These are phyloP conservation scores for Tetrahymena borealis DNA, from an alignment of 73 alveolate species.

Conservation along the genomic window DNA sequence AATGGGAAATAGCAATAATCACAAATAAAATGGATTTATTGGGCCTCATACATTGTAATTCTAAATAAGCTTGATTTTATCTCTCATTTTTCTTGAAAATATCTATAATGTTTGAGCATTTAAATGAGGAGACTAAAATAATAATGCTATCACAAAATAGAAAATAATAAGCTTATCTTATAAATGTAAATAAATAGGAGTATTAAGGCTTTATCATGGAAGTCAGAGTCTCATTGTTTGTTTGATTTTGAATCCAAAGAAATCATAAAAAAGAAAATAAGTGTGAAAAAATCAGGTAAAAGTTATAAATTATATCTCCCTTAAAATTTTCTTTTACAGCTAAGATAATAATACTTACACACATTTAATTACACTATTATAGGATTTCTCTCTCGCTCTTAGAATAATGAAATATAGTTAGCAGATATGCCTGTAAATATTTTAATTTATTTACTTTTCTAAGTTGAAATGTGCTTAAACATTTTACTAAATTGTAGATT, in stretches of 20 bases:
- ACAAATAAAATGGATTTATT: not conserved
- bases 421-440: not conserved
- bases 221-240: not conserved
- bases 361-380: too few species aligned
- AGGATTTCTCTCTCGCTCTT: not conserved
- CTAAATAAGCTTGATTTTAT: too few species aligned
- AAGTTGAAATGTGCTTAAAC: not conserved
- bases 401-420: not conserved
- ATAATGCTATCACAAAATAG: not conserved
- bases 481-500: not conserved
- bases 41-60: not conserved
- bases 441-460: not conserved
- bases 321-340: not conserved
- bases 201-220: not conserved
- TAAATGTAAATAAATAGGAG: not conserved
- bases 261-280: not conserved
- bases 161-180: not conserved
- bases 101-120: too few species aligned
- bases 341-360: too few species aligned
- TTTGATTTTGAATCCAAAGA: not conserved
- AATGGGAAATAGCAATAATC: not conserved
- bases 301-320: not conserved
- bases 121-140: not conserved
- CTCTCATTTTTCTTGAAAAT: too few species aligned
- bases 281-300: not conserved